Base-by-base conservation (phyloP, 768 basidiomycete genomes). In the Leucogyrophana mollusca region DNA sequence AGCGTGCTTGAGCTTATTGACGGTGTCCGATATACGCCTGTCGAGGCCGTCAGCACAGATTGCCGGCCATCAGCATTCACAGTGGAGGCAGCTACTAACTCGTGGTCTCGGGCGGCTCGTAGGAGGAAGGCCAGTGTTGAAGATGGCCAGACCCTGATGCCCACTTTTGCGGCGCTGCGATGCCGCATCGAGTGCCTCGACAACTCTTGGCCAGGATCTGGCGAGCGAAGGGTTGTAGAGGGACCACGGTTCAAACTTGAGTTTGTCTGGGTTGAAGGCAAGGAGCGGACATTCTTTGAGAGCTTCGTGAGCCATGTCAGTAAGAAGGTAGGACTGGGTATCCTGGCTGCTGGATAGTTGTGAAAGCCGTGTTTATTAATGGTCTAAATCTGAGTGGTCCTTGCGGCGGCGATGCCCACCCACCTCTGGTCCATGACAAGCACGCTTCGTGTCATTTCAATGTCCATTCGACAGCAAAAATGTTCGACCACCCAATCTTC, bases 51-150 rank as follows among this genome's bases (percentile, higher is more conserved):
- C 27, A 17, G 37, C 2, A 27, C 27, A 18, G 46, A 33, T 32
- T 7, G 27, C 21, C n/a, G 49, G 45, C 38, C 51, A 45, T 25
- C 43, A 33, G 37, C 46, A 33, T 49, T 63, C 16, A 41, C 69
- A 10, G 63, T 73, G 13, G 50, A 32, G 8, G 68, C 65, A 10
- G 37, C 50, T 5, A 53, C 60, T n/a, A 68, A 84, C 47, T 81
- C 80, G 1, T 90, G 88, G 89, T 83, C 87, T 0, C 74, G 88
- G 9, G 72, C 75, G 8, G 87, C 82, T 2, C 72, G 86, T 14
- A 67, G 83, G 55, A 74, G 73, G 55, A 72, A 72, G 51, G 58
- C 54, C 9, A 34, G 47, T 25, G 51, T 46, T 22, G 40, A 34
- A 11, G 23, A 34, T 11, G 41, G 46, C 40, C 14, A 41, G 25